Evolutionary conservation across 2,329 filamentous ascomycete species (phyloP).

Genomic region (Huntiella bhutanensis): DNA sequence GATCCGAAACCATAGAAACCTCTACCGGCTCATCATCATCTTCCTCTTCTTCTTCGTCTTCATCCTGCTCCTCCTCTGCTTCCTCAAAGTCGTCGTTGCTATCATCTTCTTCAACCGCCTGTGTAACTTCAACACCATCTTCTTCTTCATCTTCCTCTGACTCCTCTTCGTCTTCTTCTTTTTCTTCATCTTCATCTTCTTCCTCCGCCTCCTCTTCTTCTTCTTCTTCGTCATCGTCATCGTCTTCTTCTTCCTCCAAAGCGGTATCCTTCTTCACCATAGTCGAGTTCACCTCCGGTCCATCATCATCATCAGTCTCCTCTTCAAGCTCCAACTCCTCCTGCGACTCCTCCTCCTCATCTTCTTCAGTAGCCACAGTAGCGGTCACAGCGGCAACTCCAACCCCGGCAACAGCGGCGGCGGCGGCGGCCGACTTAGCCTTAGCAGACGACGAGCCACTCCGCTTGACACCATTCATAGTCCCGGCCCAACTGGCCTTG

Average conservation of each 20-base stretch:
- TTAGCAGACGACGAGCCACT: background rate
- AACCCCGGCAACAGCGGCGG: conserved; percentile 3
- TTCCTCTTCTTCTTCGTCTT: conserved; percentile 6
- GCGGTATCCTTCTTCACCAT: conserved; percentile 1
- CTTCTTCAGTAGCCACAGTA: background rate
- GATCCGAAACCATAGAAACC: conserved; percentile 9
- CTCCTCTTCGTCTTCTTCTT: background rate
- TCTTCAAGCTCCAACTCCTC: conserved; percentile 1
- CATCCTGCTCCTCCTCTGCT: conserved; percentile 4
- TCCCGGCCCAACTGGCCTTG: conserved; percentile 52
- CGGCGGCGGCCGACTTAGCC: conserved; percentile 6
- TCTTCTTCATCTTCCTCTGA: conserved; percentile 16
- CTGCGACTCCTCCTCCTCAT: conserved; percentile 7
- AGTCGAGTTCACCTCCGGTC: background rate
- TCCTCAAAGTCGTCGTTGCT: conserved; percentile 9
- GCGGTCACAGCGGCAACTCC: background rate
- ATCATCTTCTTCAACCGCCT: background rate
- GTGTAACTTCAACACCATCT: conserved; percentile 18
- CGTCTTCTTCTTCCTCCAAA: conserved; percentile 1
- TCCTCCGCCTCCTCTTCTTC: background rate
- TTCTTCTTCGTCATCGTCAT: background rate
- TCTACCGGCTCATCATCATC: conserved; percentile 4
- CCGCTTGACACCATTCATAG: conserved; percentile 20
- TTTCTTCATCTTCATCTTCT: conserved; percentile 4
- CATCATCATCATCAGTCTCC: conserved; percentile 4